Evolutionary conservation across 805 yeast species (phyloP).

Genomic region (Metschnikowia cubensis): DNA sequence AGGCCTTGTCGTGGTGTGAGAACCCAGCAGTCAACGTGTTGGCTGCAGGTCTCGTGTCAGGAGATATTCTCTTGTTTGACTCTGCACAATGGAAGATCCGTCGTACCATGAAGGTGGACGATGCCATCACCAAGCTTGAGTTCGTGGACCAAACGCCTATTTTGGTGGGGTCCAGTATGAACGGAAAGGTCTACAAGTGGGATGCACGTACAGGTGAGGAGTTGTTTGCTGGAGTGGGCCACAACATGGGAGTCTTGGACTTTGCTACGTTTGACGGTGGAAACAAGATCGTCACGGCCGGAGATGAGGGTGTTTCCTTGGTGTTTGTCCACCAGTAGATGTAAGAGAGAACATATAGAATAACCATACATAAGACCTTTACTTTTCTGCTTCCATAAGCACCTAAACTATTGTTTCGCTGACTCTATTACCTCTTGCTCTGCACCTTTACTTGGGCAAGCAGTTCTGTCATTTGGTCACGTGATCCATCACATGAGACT

Average conservation of each 20-base stretch:
- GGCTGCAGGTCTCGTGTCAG: constrained; percentile 88
- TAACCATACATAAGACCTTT: neutral
- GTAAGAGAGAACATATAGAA: neutral
- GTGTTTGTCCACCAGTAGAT: constrained; percentile 40
- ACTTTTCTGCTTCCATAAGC: no score
- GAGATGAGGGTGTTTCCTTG: constrained; percentile 93
- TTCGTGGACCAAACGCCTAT: constrained; percentile 58
- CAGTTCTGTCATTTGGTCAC: neutral
- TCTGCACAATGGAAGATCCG: constrained; percentile 84
- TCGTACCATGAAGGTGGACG: constrained; percentile 63
- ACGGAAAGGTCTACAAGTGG: constrained; percentile 82
- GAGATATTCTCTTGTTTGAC: constrained; percentile 80
- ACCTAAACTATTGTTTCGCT: no score
- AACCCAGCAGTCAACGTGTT: constrained; percentile 51
- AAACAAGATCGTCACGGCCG: constrained; percentile 78
- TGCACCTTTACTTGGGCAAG: neutral
- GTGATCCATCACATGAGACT: neutral
- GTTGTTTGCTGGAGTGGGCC: constrained; percentile 81
- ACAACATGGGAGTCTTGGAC: constrained; percentile 89
- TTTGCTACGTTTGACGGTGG: constrained; percentile 68
- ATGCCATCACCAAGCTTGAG: constrained; percentile 75
- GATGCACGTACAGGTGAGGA: constrained; percentile 84
- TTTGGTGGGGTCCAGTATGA: constrained; percentile 72
- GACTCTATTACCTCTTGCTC: no score
- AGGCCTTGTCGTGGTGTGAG: constrained; percentile 73